Evolutionary conservation across 345 rosid species (phyloP), one percentile per base, ranked within the genome.

Genomic region (Kandelia obovata): DNA sequence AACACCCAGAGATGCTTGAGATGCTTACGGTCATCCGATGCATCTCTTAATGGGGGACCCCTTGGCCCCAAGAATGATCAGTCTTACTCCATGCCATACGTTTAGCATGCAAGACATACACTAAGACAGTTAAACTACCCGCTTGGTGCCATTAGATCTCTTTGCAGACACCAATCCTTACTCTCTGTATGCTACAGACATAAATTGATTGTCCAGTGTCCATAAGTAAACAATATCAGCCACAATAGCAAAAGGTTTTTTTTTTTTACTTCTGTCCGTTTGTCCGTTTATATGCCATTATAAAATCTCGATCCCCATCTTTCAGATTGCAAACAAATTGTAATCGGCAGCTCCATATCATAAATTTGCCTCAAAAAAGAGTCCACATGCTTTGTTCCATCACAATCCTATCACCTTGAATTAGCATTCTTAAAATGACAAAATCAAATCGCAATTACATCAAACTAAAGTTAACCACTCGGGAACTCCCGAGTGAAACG

Each of bases 61-160:
- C 58, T 47, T 7, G 15, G 4, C 47, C 47, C 15, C 28, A 20
- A 25, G 53, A 55, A 69, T 57, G 74, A 65, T 63, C 49, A 51
- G 76, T 71, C 78, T 49, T 56, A 53, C 39, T 63, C 69, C 74
- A 78, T 73, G 76, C 72, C 72, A 69, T 61, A 67, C 49, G 79
- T 60, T 5, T 5, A 69, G 55, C 30, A 57, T 57, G 75, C 75
- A 23, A 71, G 49, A 66, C 71, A 69, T 46, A 64, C 71, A 68
- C 37, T 32, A 71, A 23, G 58, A 55, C 58, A 23, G 58, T 55
- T 23, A 23, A 55, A 26, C 21, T 52, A 62, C 77, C 79, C 81
- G 77, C 86, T 82, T 66, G 84, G 67, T 82, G 73, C 78, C 76
- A 20, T 67, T 20, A 77, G 83, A 82, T 82, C 76, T 71, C 68